Evolutionary conservation across 2,329 filamentous ascomycete species (phyloP), one percentile per base, ranked within the genome.

Genomic region (Beauveria sp.): DNA sequence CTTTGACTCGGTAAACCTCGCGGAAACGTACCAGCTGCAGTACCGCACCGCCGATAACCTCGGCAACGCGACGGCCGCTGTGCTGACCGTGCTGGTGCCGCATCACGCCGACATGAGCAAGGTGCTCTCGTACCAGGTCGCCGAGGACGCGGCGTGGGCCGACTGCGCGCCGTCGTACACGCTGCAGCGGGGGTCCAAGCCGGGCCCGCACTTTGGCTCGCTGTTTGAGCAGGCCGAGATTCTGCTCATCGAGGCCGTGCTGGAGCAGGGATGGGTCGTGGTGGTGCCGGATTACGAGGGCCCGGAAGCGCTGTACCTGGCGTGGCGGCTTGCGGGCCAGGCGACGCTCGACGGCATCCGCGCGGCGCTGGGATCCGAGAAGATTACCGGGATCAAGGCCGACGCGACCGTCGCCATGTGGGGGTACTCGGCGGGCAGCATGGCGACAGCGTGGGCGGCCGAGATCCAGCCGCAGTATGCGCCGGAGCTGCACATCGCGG

Each of bases 201-300:
- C 61, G 2, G 16, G 75, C 3, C 67, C 75, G 1, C 70, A 76
- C 51, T 69, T 79, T 55, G 72, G 74, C 10, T 72, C 73, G 12
- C 68, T 72, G 22, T 65, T 64, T 8, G 65, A 66, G 14, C 63
- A 68, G 56, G 50, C 61, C 3, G 66, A 70, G 51, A n/a, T 68
- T 4, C 61, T 70, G 2, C 64, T 68, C 18, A 56, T 67, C n/a
- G 62, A 69, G 44, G 62, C 63, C 2, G 63, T 63, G 12, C 74
- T 82, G 1, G 69, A 71, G 10, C 61, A 71, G 65, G 79, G 79
- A 5, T 81, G 77, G 78, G 70, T 76, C 18, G 76, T 83, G 22
- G 76, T 74, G 18, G 68, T 78, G 72, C 78, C 80, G 0, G 80
- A 82, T 64, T 77, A 73, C 58, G 72, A 79, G 59, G 77, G 77